Evolutionary conservation across 495 filamentous ascomycete genomes (phyloP).

Genomic region (Lophiotrema nucula): DNA sequence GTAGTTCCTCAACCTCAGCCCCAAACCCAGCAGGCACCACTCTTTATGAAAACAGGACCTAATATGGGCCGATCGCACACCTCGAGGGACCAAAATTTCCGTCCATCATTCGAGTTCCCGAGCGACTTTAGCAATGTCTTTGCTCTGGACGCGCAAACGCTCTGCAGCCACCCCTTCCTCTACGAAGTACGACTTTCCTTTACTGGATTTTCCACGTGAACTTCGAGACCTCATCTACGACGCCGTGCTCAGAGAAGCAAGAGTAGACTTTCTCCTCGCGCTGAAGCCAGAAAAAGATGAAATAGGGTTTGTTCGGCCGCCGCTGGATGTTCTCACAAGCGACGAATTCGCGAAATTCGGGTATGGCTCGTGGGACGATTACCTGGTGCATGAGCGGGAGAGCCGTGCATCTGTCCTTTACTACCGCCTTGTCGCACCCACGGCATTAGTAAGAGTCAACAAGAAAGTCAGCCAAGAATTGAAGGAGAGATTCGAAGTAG

Average conservation of each 20-base stretch:
- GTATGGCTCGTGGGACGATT: no score
- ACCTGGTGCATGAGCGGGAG: neutral
- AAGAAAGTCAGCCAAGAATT: neutral
- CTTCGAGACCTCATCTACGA: neutral
- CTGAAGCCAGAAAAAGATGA: neutral
- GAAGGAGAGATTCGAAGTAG: neutral
- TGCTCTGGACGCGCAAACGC: neutral
- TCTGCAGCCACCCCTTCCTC: neutral
- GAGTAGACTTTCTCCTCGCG: neutral
- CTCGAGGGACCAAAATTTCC: neutral
- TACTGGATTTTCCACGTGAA: neutral
- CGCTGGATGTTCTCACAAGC: neutral
- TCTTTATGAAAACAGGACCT: neutral
- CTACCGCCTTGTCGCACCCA: neutral
- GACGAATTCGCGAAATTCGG: neutral
- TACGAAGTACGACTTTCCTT: neutral
- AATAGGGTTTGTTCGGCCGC: neutral
- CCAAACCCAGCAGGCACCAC: neutral
- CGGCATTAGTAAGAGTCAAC: neutral
- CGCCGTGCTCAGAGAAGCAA: neutral
- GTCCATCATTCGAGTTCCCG: no score
- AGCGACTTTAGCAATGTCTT: neutral
- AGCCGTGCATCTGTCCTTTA: neutral
- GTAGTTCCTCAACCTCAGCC: no score
- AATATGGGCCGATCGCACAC: neutral